Percentiles rank a stretch among this genome's conserved stretches.
Evolutionary conservation across 2,329 filamentous ascomycete genomes (phyloP).

Genomic region (Chaetomium globosum): DNA sequence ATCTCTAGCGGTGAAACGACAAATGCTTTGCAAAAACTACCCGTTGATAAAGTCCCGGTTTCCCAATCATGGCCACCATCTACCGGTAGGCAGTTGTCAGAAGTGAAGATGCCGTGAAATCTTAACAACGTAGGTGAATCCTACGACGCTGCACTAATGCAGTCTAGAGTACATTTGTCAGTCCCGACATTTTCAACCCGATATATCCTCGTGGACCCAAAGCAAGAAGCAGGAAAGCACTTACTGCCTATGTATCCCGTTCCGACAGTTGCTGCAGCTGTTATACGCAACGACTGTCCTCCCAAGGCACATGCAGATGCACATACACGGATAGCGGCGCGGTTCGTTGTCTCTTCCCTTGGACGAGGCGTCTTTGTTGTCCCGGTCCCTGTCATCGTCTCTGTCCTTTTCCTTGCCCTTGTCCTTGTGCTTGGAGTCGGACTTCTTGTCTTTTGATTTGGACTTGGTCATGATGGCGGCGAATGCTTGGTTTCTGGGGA

Average conservation of each 20-base stretch:
- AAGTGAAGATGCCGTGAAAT: neutral
- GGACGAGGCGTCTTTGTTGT: neutral
- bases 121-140: neutral
- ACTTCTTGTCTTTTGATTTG: neutral
- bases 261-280: neutral
- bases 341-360: conserved; percentile 12
- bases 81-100: too few species aligned
- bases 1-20: neutral
- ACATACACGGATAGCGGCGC: conserved; percentile 7
- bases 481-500: too few species aligned
- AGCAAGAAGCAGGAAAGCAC: neutral
- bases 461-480: conserved; percentile 4
- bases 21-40: neutral
- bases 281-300: neutral
- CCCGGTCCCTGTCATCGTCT: neutral
- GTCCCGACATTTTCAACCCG: neutral
- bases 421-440: conserved; percentile 1
- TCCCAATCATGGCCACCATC: too few species aligned
- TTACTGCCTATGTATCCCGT: conserved; percentile 3
- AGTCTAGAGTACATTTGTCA: neutral
- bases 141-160: neutral
- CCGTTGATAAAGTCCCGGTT: too few species aligned
- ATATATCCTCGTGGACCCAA: too few species aligned
- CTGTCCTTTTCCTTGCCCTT: neutral
- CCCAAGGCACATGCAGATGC: conserved; percentile 3